A percentile compares a stretch with the other conserved stretches of the same genome.
These are phyloP conservation scores for Aspergillus latus DNA, from an alignment of 2,329 filamentous ascomycete genomes.

Conservation along the genomic window DNA sequence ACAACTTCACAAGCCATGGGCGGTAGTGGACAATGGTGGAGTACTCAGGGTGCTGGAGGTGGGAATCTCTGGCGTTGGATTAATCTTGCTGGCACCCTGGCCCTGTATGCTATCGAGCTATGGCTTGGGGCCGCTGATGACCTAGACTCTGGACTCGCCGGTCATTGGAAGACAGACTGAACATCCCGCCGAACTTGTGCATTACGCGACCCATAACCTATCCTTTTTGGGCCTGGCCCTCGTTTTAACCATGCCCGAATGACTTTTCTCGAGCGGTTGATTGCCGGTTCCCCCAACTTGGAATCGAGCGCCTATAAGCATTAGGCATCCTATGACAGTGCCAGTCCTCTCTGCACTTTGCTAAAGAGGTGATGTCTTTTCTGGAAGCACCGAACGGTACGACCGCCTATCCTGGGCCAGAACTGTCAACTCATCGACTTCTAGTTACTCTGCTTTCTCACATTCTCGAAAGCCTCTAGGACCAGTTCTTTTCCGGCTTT, in stretches of 20 bases:
- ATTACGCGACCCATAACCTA: neutral
- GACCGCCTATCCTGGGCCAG: neutral
- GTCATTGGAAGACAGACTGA: conserved; percentile 94
- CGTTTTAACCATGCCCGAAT: neutral
- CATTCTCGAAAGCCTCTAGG: conserved; percentile 4
- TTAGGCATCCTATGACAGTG: no score
- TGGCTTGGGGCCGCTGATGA: conserved; percentile 74
- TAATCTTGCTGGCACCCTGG: conserved; percentile 86
- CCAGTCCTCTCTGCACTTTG: neutral
- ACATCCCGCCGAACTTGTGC: neutral
- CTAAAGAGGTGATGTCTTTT: neutral
- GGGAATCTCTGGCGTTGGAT: conserved; percentile 92
- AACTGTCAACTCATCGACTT: conserved; percentile 4
- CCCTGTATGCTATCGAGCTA: conserved; percentile 83
- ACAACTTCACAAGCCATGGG: conserved; percentile 62
- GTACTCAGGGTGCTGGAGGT: conserved; percentile 75
- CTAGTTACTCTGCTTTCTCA: neutral
- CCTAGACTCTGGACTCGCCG: conserved; percentile 67
- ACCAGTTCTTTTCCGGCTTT: neutral
- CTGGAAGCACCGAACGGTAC: neutral
- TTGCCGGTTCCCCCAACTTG: no score
- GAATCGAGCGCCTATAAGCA: no score
- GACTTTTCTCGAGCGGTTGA: neutral
- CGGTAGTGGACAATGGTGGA: conserved; percentile 74
- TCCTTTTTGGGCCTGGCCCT: neutral